These are phyloP conservation scores for Immersiporthe knoxdaviesiana DNA, from an alignment of 2,329 filamentous ascomycete species.

Conservation along the genomic window DNA sequence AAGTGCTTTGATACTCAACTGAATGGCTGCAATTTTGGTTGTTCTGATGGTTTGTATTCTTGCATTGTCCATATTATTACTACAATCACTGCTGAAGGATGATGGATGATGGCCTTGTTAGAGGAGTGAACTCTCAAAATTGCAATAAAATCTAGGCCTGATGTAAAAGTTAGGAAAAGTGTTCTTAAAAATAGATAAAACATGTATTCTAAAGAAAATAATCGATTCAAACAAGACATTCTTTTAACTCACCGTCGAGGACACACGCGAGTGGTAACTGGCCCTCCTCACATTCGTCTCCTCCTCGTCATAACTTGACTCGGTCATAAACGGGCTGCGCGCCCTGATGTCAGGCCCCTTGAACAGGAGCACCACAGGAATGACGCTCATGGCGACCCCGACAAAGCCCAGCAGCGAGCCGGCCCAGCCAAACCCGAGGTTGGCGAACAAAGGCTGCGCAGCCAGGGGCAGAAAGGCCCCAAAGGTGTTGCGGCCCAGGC, in stretches of 20 bases:
- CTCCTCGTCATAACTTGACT: slow-evolving; percentile 22
- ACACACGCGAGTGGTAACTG: neutral
- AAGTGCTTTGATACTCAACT: too few species aligned
- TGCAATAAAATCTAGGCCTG: neutral
- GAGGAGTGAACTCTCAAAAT: too few species aligned
- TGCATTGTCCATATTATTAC: too few species aligned
- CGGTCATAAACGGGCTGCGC: slow-evolving; percentile 62
- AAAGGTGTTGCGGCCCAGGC: slow-evolving; percentile 67
- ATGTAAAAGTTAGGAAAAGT: neutral
- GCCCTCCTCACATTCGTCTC: slow-evolving; percentile 8
- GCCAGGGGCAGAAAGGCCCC: slow-evolving; percentile 52
- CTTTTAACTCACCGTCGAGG: neutral
- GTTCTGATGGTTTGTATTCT: too few species aligned
- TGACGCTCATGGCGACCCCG: slow-evolving; percentile 59
- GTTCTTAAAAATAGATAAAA: too few species aligned
- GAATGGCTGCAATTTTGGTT: too few species aligned
- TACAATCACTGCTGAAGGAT: neutral
- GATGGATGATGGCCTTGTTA: neutral
- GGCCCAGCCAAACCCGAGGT: slow-evolving; percentile 47
- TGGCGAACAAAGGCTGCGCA: slow-evolving; percentile 56
- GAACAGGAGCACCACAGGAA: slow-evolving; percentile 69
- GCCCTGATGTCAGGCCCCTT: slow-evolving; percentile 65
- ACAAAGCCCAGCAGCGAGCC: slow-evolving; percentile 68
- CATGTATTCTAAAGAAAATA: neutral
- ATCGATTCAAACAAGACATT: too few species aligned